Base-by-base conservation (phyloP, 176 grass and related monocot genomes). In the Triticum timopheevii region DNA sequence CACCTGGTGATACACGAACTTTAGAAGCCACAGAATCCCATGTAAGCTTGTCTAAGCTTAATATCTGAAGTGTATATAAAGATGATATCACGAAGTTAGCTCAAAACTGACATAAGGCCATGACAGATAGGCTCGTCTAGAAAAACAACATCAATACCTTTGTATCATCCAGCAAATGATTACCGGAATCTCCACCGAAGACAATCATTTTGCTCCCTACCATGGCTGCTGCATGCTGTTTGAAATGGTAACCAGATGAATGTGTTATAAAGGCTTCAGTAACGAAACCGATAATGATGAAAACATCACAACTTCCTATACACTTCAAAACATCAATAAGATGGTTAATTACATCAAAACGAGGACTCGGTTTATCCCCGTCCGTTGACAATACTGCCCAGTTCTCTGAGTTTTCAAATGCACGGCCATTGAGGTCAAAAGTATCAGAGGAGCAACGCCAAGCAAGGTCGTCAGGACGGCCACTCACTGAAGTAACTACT, bases 181-280 rank as follows among this genome's bases (percentile, higher is more conserved):
- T 77, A 27, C 94, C 92, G 22, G 92, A 88, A 82, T 99, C 94
- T 13, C 97, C 97, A 65, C 97, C 97, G 24, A 94, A 92, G 61
- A 99, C 89, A 23, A 99, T 61, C 97, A 99, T 99, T 90, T 99
- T 99, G 77, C 90, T 96, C 36, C 97, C 97, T 59, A 99, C 88
- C 74, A 94, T 82, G 38, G 94, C 94, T 91, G 97, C 94, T 76
- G 97, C 92, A 88, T 99, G 97, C 97, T 99, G 90, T 79, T 90
- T 73, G 64, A 81, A 68, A 70, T 36, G 42, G 17, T 79, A 61
- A 85, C 7, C 10, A 67, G 30, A 76, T 44, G n/a, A 93, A 61
- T 52, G 12, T 45, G 35, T 73, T 85, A 84, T 38, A 78, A 38
- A 83, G 68, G 39, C 23, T 80, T 92, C 28, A 84, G 36, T 67